These are phyloP conservation scores for Fusarium sp. DNA, from an alignment of 2,329 filamentous ascomycete genomes.

Conservation along the genomic window DNA sequence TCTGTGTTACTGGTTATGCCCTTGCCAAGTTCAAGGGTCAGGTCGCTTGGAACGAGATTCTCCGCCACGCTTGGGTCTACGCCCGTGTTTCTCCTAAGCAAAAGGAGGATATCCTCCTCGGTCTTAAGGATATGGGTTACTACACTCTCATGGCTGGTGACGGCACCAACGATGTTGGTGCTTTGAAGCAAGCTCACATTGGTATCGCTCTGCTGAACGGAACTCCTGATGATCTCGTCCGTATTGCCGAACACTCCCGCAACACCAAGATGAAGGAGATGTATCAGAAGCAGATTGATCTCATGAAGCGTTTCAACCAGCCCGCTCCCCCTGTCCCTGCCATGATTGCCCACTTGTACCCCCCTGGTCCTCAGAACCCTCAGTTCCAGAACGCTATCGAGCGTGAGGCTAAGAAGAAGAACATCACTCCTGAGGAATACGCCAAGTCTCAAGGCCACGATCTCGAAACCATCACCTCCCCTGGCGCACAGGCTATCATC, in stretches of 20 bases:
- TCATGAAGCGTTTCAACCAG: constrained; percentile 97
- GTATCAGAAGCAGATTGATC: constrained; percentile 92
- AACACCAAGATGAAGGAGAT: constrained; percentile 99
- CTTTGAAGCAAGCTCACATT: constrained; percentile 97
- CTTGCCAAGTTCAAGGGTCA: constrained; percentile 89
- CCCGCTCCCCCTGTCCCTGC: constrained; percentile 91
- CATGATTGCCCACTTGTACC: constrained; percentile 93
- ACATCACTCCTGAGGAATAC: constrained; percentile 71
- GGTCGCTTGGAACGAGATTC: constrained; percentile 78
- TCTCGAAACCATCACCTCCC: constrained; percentile 75
- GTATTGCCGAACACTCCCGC: constrained; percentile 92
- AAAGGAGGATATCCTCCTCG: constrained; percentile 98
- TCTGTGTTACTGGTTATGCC: constrained; percentile 96
- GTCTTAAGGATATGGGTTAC: constrained; percentile 95
- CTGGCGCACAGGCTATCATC: constrained; percentile 72
- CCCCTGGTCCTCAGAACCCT: constrained; percentile 91
- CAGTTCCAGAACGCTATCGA: constrained; percentile 93
- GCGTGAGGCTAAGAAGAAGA: constrained; percentile 85
- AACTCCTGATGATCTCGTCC: constrained; percentile 88
- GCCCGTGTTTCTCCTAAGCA: constrained; percentile 98
- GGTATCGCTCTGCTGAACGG: constrained; percentile 97
- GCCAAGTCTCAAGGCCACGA: constrained; percentile 65
- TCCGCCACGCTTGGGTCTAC: constrained; percentile 96
- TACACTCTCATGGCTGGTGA: constrained; percentile 99
- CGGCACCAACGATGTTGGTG: constrained; percentile 97